A percentile compares a stretch with the other conserved stretches of the same genome.
Evolutionary conservation across 2,329 filamentous ascomycete species (phyloP).

Genomic region (Coniochaeta sp.): DNA sequence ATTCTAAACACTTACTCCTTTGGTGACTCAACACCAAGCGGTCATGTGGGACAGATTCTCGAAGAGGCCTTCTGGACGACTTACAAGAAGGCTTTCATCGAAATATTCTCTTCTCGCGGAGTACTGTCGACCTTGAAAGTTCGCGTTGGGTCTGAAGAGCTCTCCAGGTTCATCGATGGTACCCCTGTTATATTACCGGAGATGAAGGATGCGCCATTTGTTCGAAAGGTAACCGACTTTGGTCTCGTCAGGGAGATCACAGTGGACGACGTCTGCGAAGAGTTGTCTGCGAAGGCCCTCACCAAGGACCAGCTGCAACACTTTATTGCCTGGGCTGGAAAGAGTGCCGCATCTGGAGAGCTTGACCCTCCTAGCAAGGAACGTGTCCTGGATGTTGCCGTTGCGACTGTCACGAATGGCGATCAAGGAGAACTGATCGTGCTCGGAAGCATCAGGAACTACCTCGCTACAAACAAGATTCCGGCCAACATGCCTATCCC

Average conservation of each 20-base stretch:
- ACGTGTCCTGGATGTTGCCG: conserved; percentile 68
- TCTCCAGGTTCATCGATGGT: conserved; percentile 70
- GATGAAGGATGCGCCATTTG: conserved; percentile 65
- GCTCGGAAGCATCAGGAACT: conserved; percentile 67
- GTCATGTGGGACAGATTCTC: conserved; percentile 74
- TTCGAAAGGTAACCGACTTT: conserved; percentile 73
- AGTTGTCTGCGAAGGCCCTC: conserved; percentile 76
- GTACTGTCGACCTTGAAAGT: conserved; percentile 79
- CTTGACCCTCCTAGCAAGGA: conserved; percentile 62
- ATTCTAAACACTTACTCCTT: conserved; percentile 84
- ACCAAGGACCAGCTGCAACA: conserved; percentile 69
- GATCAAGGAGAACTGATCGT: conserved; percentile 66
- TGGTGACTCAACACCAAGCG: conserved; percentile 80
- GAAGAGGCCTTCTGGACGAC: conserved; percentile 96
- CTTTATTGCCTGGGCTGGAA: conserved; percentile 78
- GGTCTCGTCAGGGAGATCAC: conserved; percentile 84
- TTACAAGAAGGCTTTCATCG: conserved; percentile 72
- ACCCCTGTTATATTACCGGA: conserved; percentile 80
- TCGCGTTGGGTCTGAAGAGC: conserved; percentile 61
- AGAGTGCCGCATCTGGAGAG: conserved; percentile 62
- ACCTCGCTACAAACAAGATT: conserved; percentile 69
- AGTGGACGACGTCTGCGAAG: conserved; percentile 74
- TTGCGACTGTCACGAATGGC: conserved; percentile 59
- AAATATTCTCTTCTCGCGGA: conserved; percentile 81
- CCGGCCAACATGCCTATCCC: conserved; percentile 76